Evolutionary conservation across 345 rosid genomes (phyloP).

Genomic region (Syzygium aromaticum): DNA sequence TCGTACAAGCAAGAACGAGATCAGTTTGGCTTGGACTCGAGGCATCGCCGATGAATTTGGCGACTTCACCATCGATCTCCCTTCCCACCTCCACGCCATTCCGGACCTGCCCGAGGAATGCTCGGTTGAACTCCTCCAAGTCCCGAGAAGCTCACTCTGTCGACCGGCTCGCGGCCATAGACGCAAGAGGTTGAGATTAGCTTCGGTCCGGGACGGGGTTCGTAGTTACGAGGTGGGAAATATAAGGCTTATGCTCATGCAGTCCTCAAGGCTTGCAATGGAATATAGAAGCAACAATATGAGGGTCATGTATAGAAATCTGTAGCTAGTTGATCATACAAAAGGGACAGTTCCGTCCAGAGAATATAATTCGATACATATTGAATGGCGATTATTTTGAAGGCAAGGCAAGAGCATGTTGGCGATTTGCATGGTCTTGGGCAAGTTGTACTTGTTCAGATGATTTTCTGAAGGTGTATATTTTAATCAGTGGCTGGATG

Average conservation of each 20-base stretch:
- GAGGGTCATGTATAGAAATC: not conserved
- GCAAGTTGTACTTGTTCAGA: not conserved
- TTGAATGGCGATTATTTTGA: not conserved
- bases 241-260: not conserved
- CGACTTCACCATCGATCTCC: constrained; percentile 33
- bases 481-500: not conserved
- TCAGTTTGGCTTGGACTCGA: not conserved
- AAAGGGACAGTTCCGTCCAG: accelerated
- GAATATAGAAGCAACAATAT: not conserved
- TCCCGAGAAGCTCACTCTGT: not conserved
- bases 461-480: not conserved
- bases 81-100: constrained; percentile 29
- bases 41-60: constrained; percentile 24
- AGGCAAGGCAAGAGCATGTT: not conserved
- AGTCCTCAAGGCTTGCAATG: not conserved
- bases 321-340: not conserved
- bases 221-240: constrained; percentile 1
- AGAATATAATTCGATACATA: not conserved
- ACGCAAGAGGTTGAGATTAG: not conserved
- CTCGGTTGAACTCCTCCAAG: constrained; percentile 6
- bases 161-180: not conserved
- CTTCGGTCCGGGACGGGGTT: not conserved
- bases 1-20: constrained; percentile 1
- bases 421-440: not conserved
- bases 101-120: constrained; percentile 15